phyloP scores from a whole-genome alignment of 2,329 filamentous ascomycete genomes.

The Raffaelea ambrosiae region DNA sequence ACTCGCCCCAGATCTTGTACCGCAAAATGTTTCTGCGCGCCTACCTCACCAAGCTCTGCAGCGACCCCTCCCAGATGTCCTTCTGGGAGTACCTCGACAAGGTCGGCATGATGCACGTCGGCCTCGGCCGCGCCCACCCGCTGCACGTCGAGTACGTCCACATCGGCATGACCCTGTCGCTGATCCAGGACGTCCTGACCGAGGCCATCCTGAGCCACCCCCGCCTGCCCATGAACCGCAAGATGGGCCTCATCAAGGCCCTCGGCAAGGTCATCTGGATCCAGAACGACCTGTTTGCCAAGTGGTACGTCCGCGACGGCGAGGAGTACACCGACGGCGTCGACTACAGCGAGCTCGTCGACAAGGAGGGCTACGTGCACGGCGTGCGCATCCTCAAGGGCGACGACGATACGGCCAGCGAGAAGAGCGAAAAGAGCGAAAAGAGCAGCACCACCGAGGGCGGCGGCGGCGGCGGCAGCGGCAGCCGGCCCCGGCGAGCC shows the following conservation, averaged over 20 bases:
- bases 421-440: background rate
- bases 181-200: conserved; percentile 69
- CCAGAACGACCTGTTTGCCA: conserved; percentile 79
- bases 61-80: conserved; percentile 64
- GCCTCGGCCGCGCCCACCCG: conserved; percentile 60
- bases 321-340: conserved; percentile 46
- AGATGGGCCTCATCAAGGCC: conserved; percentile 66
- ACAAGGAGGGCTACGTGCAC: conserved; percentile 56
- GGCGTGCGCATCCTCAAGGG: conserved; percentile 49
- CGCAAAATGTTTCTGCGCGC: conserved; percentile 72
- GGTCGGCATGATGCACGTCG: conserved; percentile 80
- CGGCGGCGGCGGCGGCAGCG: too few species aligned
- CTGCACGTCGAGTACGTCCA: conserved; percentile 76
- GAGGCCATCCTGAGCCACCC: conserved; percentile 69
- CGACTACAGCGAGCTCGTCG: conserved; percentile 34
- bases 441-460: background rate
- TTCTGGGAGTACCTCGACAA: conserved; percentile 83
- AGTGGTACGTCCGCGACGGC: conserved; percentile 66
- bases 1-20: conserved; percentile 66
- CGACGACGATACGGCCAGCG: conserved; percentile 24
- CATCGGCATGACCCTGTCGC: conserved; percentile 62
- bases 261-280: conserved; percentile 80
- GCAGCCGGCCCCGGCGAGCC: background rate
- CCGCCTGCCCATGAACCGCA: conserved; percentile 55
- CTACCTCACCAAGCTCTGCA: conserved; percentile 66